phyloP scores from a whole-genome alignment of 768 basidiomycete genomes.

The Hemileccinum impolitum region DNA sequence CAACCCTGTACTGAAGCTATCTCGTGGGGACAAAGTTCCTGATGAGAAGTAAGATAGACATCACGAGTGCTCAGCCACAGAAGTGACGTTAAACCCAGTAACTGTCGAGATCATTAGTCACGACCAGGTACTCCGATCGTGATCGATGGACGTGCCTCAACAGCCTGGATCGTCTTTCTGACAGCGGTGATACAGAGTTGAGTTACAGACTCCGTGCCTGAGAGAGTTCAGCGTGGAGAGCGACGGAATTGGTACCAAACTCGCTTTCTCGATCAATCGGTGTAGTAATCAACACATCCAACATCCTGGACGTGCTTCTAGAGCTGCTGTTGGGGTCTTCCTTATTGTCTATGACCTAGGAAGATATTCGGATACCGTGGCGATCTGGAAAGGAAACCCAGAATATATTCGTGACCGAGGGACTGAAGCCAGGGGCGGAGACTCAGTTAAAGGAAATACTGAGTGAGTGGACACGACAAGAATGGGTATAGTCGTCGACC shows the following conservation, averaged over 20 bases:
- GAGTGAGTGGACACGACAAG: background rate
- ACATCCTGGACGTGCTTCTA: slow-evolving; percentile 78
- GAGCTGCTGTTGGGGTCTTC: slow-evolving; percentile 76
- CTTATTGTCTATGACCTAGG: slow-evolving; percentile 71
- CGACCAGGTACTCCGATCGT: background rate
- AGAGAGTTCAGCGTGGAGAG: background rate
- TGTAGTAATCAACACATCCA: slow-evolving; percentile 74
- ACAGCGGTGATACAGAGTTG: slow-evolving; percentile 83
- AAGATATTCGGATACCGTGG: background rate
- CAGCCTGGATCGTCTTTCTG: slow-evolving; percentile 71
- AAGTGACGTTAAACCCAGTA: slow-evolving; percentile 87
- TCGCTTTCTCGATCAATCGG: slow-evolving; percentile 67
- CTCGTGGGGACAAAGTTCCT: slow-evolving; percentile 89
- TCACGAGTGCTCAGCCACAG: slow-evolving; percentile 85
- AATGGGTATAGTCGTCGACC: slow-evolving; percentile 1
- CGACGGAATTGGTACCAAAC: background rate
- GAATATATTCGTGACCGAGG: slow-evolving; percentile 75
- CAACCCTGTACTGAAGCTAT: slow-evolving; percentile 26
- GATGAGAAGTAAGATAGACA: slow-evolving; percentile 87
- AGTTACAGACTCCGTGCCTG: slow-evolving; percentile 86
- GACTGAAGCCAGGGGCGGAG: slow-evolving; percentile 64
- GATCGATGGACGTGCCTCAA: slow-evolving; percentile 39
- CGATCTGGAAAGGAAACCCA: slow-evolving; percentile 29
- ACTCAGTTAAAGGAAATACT: slow-evolving; percentile 50
- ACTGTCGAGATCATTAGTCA: slow-evolving; percentile 33